Base-by-base conservation (phyloP, 805 yeast genomes). In the Kregervanrija fluxuum region DNA sequence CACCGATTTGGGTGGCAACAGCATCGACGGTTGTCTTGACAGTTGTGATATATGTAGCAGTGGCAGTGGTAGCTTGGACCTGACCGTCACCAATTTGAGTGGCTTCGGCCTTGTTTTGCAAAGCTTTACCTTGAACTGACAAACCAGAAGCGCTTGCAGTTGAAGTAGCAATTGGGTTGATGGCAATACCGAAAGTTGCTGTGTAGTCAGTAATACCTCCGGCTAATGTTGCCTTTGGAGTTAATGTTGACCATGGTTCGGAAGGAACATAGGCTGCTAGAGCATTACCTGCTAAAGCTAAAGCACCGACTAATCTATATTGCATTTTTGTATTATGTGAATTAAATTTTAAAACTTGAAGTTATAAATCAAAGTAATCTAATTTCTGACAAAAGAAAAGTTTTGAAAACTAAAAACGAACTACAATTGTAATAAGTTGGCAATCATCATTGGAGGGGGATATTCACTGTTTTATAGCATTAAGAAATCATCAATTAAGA, bases 171-270 rank as follows among this genome's bases (percentile, higher is more conserved):
- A 76, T 52, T 42, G 85, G 74, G 47, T 71, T 67, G 49, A 84
- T 77, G 45, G 84, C 85, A 55, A 85, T 82, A 69, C 90, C 93
- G 57, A 84, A 84, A 36, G 74, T 59, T 40, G 69, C 65, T 38
- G 75, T 48, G 70, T 75, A 80, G 52, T 75, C 76, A 43, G 86
- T 79, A 41, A 69, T 50, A 52, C 79, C 83, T 34, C 75, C 53
- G 46, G 71, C 71, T 39, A 73, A 57, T 41, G 75, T 77, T 39
- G 65, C 49, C 16, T 50, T 36, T 53, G 93, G 90, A 33, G 89
- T 82, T 62, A 84, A 70, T 45, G 88, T 80, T 46, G 83, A 64
- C 85, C 85, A 83, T 55, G 82, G 79, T 49, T 77, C 82, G 42
- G 79, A 63, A 49, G 84, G 85, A 53, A 79, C 77, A 54, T 75